These are phyloP conservation scores for Beauveria sp. DNA, from an alignment of 2,329 filamentous ascomycete genomes.

Conservation along the genomic window DNA sequence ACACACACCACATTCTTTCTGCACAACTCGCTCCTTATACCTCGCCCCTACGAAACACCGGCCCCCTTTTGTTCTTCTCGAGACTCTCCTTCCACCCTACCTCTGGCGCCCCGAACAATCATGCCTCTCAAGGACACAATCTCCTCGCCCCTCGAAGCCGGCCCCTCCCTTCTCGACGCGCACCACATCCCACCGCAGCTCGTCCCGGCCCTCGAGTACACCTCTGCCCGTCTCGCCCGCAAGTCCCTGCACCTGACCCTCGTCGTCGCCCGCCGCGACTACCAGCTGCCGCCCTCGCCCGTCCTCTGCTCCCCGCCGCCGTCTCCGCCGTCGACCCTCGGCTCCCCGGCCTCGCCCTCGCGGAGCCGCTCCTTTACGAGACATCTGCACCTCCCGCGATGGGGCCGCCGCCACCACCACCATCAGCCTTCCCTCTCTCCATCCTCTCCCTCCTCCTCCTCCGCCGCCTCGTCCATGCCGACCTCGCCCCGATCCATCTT, in stretches of 20 bases:
- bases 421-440: constrained; percentile 5
- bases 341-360: constrained; percentile 22
- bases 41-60: not conserved
- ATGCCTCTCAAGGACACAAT: constrained; percentile 48
- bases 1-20: not conserved
- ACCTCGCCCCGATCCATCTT: constrained; percentile 17
- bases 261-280: constrained; percentile 48
- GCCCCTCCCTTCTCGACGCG: constrained; percentile 49
- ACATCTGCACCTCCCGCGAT: constrained; percentile 15
- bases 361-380: constrained; percentile 18
- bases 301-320: constrained; percentile 16
- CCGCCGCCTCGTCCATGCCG: constrained; percentile 9
- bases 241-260: constrained; percentile 51
- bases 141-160: constrained; percentile 56
- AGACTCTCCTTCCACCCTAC: not conserved
- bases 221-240: constrained; percentile 45
- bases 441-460: constrained; percentile 2
- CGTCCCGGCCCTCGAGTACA: constrained; percentile 49
- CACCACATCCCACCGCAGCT: constrained; percentile 50
- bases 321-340: constrained; percentile 7
- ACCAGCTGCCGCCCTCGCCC: constrained; percentile 39
- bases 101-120: constrained; percentile 15
- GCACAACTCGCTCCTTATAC: not conserved
- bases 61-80: not conserved
- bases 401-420: not conserved